These are phyloP conservation scores for Diaporthe australafricana DNA, from an alignment of 2,329 filamentous ascomycete species.

Conservation along the genomic window DNA sequence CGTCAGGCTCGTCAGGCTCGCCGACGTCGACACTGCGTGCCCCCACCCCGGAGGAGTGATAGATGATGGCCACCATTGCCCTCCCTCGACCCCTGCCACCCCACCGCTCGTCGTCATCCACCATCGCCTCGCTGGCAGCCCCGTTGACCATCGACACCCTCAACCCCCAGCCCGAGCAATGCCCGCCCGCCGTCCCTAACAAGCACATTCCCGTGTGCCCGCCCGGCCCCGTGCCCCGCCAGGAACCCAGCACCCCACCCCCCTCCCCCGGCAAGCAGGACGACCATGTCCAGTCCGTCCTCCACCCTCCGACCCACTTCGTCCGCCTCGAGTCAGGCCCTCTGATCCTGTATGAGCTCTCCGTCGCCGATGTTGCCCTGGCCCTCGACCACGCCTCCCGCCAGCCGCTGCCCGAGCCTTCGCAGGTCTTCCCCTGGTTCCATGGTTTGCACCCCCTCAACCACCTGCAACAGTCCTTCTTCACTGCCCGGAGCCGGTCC, in stretches of 20 bases:
- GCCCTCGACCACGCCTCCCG: conserved; percentile 82
- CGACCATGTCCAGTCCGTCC: conserved; percentile 73
- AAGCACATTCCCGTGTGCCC: conserved; percentile 92
- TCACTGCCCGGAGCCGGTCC: conserved; percentile 80
- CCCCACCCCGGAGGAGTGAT: not conserved
- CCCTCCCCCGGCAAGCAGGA: conserved; percentile 72
- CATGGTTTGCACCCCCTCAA: conserved; percentile 93
- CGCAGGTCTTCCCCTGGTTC: conserved; percentile 94
- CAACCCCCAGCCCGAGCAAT: conserved; percentile 47
- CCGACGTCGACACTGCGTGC: not conserved
- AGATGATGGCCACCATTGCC: conserved; percentile 67
- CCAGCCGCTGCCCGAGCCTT: conserved; percentile 85
- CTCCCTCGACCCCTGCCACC: conserved; percentile 50
- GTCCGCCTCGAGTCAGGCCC: conserved; percentile 61
- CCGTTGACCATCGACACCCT: conserved; percentile 51
- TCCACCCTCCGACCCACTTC: conserved; percentile 79
- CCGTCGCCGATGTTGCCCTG: conserved; percentile 73
- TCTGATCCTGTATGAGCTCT: conserved; percentile 78
- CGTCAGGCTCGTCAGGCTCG: not conserved
- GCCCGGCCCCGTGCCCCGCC: conserved; percentile 74
- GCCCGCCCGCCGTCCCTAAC: conserved; percentile 74
- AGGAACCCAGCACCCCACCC: conserved; percentile 70
- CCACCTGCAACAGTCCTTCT: conserved; percentile 89
- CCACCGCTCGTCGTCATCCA: conserved; percentile 48
- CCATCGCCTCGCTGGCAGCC: conserved; percentile 45